Conservation (phyloP, 768 basidiomycete species). For the Trichaptum fuscoviolaceum region DNA sequence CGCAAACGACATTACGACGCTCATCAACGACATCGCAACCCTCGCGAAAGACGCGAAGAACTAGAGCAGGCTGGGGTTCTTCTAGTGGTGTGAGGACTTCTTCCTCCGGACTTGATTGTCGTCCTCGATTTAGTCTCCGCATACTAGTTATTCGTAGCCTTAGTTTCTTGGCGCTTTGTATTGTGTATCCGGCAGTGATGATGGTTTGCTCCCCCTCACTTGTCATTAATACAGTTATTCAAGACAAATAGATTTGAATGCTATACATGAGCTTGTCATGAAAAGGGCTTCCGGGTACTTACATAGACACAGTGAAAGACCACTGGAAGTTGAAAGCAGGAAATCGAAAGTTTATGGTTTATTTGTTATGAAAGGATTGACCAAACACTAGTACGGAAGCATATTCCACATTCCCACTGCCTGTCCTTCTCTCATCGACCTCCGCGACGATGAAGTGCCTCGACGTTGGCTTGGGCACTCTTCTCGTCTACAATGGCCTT, state of each 20-base stretch:
- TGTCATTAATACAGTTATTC: no score
- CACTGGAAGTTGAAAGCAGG: no score
- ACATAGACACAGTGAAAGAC: no score
- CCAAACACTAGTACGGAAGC: not conserved
- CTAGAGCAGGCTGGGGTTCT: not conserved
- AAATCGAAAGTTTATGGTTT: not conserved
- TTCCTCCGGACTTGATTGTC: not conserved
- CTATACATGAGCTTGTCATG: no score
- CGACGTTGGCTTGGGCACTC: not conserved
- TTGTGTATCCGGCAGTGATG: no score
- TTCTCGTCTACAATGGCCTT: not conserved
- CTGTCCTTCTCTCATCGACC: not conserved
- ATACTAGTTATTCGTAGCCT: no score
- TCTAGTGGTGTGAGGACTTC: not conserved
- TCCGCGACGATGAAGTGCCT: not conserved
- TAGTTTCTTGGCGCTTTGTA: no score
- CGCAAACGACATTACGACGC: not conserved
- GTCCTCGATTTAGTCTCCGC: not conserved
- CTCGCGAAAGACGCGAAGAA: not conserved
- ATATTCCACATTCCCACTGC: not conserved
- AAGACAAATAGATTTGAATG: no score
- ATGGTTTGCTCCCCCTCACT: no score
- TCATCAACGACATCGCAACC: not conserved
- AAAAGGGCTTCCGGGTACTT: no score
- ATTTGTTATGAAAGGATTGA: not conserved